These are phyloP conservation scores for Thermoascus crustaceus DNA, from an alignment of 2,329 filamentous ascomycete species.

Conservation along the genomic window DNA sequence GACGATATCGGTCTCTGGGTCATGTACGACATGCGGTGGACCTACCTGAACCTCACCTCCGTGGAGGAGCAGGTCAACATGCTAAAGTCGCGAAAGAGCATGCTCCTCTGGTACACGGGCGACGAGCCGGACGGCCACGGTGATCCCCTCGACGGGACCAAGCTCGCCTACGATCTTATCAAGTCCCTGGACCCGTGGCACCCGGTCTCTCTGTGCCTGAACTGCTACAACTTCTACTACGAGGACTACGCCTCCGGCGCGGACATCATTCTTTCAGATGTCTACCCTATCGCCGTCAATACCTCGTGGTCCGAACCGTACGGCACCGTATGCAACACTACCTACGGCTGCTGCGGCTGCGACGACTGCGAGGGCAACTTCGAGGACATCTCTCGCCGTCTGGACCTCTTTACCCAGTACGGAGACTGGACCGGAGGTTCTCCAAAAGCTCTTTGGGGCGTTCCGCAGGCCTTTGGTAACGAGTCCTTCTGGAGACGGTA, in stretches of 20 bases:
- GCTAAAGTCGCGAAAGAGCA: conserved; percentile 14
- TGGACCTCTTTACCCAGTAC: conserved; percentile 36
- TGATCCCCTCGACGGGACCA: conserved; percentile 45
- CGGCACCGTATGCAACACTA: conserved; percentile 49
- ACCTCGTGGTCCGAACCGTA: conserved; percentile 46
- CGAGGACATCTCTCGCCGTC: conserved; percentile 42
- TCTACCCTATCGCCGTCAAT: conserved; percentile 54
- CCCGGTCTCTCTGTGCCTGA: conserved; percentile 51
- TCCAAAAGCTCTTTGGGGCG: conserved; percentile 42
- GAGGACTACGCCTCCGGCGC: conserved; percentile 45
- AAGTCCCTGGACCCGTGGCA: conserved; percentile 52
- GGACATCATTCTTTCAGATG: conserved; percentile 54
- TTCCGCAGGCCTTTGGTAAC: conserved; percentile 43
- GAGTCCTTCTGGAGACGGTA: conserved; percentile 41
- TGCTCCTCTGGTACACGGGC: conserved; percentile 43
- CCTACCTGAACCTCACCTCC: conserved; percentile 31
- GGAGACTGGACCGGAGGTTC: conserved; percentile 31
- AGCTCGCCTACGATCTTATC: conserved; percentile 38
- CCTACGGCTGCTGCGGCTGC: conserved; percentile 56
- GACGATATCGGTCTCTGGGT: conserved; percentile 40
- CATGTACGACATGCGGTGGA: conserved; percentile 41
- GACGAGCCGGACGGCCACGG: conserved; percentile 52
- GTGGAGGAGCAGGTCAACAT: conserved; percentile 24
- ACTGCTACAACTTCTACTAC: conserved; percentile 57
- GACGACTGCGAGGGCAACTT: conserved; percentile 51